A percentile compares a stretch with the other conserved stretches of the same genome.
Evolutionary conservation across 2,329 filamentous ascomycete genomes (phyloP).

Genomic region (Pseudogymnoascus sp.): DNA sequence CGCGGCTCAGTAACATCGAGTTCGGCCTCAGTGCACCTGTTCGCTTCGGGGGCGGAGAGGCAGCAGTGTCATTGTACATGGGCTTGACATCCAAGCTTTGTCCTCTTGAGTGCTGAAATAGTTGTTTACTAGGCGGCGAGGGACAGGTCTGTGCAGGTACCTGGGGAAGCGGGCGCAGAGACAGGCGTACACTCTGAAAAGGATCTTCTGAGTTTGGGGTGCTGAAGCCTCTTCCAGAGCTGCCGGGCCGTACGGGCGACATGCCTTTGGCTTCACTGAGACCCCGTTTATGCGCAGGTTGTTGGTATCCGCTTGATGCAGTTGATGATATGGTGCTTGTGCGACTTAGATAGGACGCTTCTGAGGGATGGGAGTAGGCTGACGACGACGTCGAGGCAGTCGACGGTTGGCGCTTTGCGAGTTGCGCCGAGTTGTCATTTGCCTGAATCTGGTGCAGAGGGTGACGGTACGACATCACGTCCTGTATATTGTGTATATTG

Average conservation of each 20-base stretch:
- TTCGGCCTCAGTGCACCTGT: conserved; percentile 37
- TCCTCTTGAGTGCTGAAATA: conserved; percentile 9
- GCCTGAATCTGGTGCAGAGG: conserved; percentile 49
- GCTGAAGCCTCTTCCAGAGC: conserved; percentile 30
- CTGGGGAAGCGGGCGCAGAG: conserved; percentile 65
- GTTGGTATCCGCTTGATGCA: conserved; percentile 50
- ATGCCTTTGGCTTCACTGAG: conserved; percentile 62
- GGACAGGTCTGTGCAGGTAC: conserved; percentile 40
- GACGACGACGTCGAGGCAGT: conserved; percentile 65
- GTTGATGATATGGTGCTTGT: conserved; percentile 66
- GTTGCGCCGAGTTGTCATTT: conserved; percentile 33
- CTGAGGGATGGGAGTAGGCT: conserved; percentile 47
- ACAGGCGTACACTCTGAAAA: conserved; percentile 66
- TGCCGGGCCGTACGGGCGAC: conserved; percentile 38
- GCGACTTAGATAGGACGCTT: conserved; percentile 45
- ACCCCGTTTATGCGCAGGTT: conserved; percentile 59
- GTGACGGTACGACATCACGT: conserved; percentile 49
- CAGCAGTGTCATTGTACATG: conserved; percentile 16
- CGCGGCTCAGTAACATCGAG: conserved; percentile 51
- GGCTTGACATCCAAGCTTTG: conserved; percentile 11
- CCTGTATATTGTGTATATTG: conserved; percentile 4
- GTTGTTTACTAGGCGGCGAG: conserved; percentile 15
- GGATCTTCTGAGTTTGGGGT: conserved; percentile 47
- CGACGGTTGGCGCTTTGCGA: conserved; percentile 51
- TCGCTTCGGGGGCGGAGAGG: conserved; percentile 12